Percentiles rank a stretch among this genome's conserved stretches.
Evolutionary conservation across 2,329 filamentous ascomycete genomes (phyloP).

Genomic region (Diplodia intermedia): DNA sequence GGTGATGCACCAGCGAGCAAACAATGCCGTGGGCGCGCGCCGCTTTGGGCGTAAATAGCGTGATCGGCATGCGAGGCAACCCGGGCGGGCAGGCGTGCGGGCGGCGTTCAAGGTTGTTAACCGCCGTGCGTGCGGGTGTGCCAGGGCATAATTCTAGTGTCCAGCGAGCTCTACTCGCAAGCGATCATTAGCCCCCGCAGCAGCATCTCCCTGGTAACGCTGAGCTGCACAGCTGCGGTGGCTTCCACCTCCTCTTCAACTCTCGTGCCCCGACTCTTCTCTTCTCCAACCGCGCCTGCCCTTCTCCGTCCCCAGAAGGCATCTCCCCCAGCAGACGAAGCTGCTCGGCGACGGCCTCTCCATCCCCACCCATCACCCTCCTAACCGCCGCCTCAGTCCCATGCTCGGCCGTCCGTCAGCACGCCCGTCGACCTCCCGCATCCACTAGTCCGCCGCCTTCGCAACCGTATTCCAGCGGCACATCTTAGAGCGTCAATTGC

Average conservation of each 20-base stretch:
- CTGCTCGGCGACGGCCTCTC: constrained; percentile 36
- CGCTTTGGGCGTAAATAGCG: constrained; percentile 30
- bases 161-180: constrained; percentile 33
- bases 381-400: constrained; percentile 36
- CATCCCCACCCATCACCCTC: constrained; percentile 39
- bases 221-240: constrained; percentile 41
- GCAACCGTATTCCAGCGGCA: constrained; percentile 21
- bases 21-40: constrained; percentile 21
- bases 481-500: constrained; percentile 31
- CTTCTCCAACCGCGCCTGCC: constrained; percentile 39
- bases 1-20: constrained; percentile 27
- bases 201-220: constrained; percentile 36
- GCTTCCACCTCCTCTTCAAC: constrained; percentile 46
- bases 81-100: constrained; percentile 24
- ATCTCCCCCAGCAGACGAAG: constrained; percentile 33
- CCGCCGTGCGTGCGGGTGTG: constrained; percentile 27
- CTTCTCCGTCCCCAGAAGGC: constrained; percentile 51
- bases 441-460: constrained; percentile 7
- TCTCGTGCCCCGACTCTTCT: constrained; percentile 37
- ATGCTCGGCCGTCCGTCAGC: constrained; percentile 36
- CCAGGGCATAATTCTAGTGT: constrained; percentile 33
- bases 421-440: constrained; percentile 32
- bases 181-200: constrained; percentile 40
- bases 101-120: constrained; percentile 28
- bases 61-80: constrained; percentile 33